Evolutionary conservation across 495 filamentous ascomycete genomes (phyloP), one percentile per base, ranked within the genome.

Genomic region (Aspergillus conjunctus): DNA sequence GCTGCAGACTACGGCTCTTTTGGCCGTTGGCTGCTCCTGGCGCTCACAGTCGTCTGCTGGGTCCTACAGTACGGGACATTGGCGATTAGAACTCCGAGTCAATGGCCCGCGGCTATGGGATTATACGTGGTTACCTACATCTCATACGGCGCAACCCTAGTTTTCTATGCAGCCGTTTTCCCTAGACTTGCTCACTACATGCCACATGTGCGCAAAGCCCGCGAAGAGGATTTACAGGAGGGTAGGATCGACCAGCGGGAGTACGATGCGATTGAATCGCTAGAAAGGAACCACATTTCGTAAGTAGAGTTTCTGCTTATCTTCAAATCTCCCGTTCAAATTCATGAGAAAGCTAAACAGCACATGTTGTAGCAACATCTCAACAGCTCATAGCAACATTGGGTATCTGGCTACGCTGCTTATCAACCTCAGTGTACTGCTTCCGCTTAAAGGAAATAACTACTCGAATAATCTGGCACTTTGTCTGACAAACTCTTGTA

Each of bases 1-100:
- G 77, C 79, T 21, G 80, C 80, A 15, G 80, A 82, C 55, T 80
- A 81, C 56, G 79, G 79, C 46, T 76, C 71, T 2, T 82, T 82
- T 54, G 77, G 80, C 1, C 68, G 77, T 61, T 82, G 79, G 79
- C 61, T 82, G 31, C 73, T 82, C 14, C 59, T 82, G 9, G 68
- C 50, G 0, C 58, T 82, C n/a, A 81, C 79, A 0, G 70, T 80
- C 7, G 64, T 81, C 43, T 79, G 77, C 41, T 82, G 80, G 80
- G 70, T 72, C 0, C 66, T 81, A 52, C 79, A 81, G 58, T 81
- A 80, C 46, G 73, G 71, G 1, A 81, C 78, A 75, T 63, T 81
- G 61, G 69, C 73, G 2, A 76, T 82, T 31, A 66, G 71, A 30
- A 54, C 75, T 32, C 74, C 78, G 1, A 73, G 58, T 31, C 78